phyloP scores from a whole-genome alignment of 2,329 filamentous ascomycete genomes.

The Colletotrichum sp. region DNA sequence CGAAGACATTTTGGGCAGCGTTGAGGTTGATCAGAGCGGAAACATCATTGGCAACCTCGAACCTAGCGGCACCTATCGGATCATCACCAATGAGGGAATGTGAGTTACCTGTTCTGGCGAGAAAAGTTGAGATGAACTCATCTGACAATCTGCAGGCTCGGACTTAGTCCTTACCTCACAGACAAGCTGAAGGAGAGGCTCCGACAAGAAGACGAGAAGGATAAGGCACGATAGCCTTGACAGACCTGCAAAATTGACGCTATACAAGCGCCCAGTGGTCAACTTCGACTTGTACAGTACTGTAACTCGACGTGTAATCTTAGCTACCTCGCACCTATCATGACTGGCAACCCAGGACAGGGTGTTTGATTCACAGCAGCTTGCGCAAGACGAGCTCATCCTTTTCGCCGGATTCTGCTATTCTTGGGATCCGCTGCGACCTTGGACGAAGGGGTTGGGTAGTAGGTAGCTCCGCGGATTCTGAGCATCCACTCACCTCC shows the following conservation, averaged over 20 bases:
- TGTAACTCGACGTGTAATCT: neutral
- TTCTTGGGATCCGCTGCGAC: neutral
- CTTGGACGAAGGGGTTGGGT: neutral
- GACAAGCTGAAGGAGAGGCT: slow-evolving; percentile 60
- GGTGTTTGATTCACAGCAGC: neutral
- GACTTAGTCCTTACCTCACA: slow-evolving; percentile 59
- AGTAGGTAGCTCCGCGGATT: neutral
- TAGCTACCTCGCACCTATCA: neutral
- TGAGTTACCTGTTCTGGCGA: slow-evolving; percentile 45
- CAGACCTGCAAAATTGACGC: neutral
- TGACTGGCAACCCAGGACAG: neutral
- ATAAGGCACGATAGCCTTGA: slow-evolving; percentile 1
- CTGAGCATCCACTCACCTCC: slow-evolving; percentile 7
- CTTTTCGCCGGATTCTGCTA: neutral
- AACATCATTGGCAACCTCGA: slow-evolving; percentile 63
- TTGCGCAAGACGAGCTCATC: neutral
- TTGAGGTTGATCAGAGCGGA: slow-evolving; percentile 66
- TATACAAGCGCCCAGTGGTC: neutral
- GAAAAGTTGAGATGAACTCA: neutral
- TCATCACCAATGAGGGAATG: slow-evolving; percentile 72
- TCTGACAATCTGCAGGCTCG: slow-evolving; percentile 47
- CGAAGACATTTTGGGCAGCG: slow-evolving; percentile 72
- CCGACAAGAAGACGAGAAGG: slow-evolving; percentile 52
- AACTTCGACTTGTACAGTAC: neutral
- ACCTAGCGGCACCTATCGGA: slow-evolving; percentile 66